These are phyloP conservation scores for Thermoascus crustaceus DNA, from an alignment of 2,329 filamentous ascomycete species.

Conservation along the genomic window DNA sequence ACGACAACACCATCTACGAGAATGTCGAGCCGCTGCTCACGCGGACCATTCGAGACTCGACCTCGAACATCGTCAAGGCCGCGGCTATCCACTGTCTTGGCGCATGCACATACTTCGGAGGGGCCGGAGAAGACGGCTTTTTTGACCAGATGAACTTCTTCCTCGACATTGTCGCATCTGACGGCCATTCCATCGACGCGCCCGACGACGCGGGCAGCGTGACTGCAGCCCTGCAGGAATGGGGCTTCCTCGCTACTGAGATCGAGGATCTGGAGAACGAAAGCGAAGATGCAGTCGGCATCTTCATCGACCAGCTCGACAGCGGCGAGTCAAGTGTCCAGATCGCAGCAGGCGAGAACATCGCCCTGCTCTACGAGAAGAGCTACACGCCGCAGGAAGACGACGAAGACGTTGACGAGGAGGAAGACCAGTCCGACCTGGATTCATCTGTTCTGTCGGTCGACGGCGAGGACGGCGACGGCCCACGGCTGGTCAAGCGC, in stretches of 20 bases:
- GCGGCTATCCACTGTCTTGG: conserved; percentile 66
- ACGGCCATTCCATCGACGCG: conserved; percentile 65
- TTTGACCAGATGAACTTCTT: conserved; percentile 67
- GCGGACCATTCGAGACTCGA: conserved; percentile 57
- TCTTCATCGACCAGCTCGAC: conserved; percentile 78
- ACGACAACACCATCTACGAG: conserved; percentile 59
- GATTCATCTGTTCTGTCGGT: too few species aligned
- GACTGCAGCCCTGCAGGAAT: conserved; percentile 64
- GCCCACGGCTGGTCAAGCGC: conserved; percentile 47
- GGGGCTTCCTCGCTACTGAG: conserved; percentile 71
- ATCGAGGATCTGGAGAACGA: conserved; percentile 65
- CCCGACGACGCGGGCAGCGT: conserved; percentile 64
- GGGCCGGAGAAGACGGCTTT: conserved; percentile 59
- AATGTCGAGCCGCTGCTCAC: conserved; percentile 52
- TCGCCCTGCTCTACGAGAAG: conserved; percentile 75
- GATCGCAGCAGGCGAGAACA: conserved; percentile 68
- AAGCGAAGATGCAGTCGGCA: conserved; percentile 65
- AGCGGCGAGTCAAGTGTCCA: conserved; percentile 65
- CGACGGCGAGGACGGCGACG: conserved; percentile 29
- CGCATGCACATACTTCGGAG: conserved; percentile 66
- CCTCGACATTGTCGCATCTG: conserved; percentile 69
- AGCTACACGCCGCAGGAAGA: conserved; percentile 52
- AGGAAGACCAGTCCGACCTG: conserved; percentile 35
- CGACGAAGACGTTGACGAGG: conserved; percentile 47
- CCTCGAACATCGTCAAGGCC: conserved; percentile 56